phyloP scores from a whole-genome alignment of 306 rosid genomes.

The Cucurbita argyrosperma region DNA sequence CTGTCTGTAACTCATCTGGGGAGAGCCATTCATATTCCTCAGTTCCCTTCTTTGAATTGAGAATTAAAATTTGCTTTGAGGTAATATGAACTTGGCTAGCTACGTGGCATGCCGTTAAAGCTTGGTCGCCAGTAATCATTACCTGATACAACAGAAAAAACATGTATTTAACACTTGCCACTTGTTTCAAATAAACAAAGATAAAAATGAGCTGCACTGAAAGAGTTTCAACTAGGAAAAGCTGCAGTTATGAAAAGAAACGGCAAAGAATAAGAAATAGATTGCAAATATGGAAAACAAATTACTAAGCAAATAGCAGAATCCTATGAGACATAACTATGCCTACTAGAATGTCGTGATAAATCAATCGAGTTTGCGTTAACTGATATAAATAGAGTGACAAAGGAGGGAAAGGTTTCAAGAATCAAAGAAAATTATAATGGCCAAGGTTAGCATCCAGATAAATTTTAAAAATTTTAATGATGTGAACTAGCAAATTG shows the following conservation, averaged over 20 bases:
- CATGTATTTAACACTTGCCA: not conserved
- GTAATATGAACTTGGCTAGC: slow-evolving; percentile 92
- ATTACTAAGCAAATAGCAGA: not conserved
- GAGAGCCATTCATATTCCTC: slow-evolving; percentile 76
- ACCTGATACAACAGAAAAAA: slow-evolving; percentile 30
- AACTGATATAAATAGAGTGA: not conserved
- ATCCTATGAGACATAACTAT: not conserved
- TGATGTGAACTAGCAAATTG: not conserved
- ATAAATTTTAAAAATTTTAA: not conserved
- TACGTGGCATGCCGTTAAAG: slow-evolving; percentile 98
- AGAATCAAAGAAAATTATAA: not conserved
- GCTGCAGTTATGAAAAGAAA: not conserved
- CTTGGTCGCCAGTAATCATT: slow-evolving; percentile 99
- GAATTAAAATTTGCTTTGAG: slow-evolving; percentile 77
- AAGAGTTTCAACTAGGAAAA: not conserved
- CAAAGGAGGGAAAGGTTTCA: not conserved
- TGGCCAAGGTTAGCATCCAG: not conserved
- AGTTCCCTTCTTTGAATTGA: slow-evolving; percentile 35
- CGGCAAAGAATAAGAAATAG: not conserved
- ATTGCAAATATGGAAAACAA: not conserved
- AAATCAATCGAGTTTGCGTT: not conserved
- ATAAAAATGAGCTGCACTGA: not conserved
- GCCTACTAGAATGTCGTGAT: not conserved
- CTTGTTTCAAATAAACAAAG: not conserved
- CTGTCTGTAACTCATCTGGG: slow-evolving; percentile 63